Percentiles rank a stretch among this genome's conserved stretches.
These are phyloP conservation scores for Ochetophila trinervis DNA, from an alignment of 306 rosid genomes.

Conservation along the genomic window DNA sequence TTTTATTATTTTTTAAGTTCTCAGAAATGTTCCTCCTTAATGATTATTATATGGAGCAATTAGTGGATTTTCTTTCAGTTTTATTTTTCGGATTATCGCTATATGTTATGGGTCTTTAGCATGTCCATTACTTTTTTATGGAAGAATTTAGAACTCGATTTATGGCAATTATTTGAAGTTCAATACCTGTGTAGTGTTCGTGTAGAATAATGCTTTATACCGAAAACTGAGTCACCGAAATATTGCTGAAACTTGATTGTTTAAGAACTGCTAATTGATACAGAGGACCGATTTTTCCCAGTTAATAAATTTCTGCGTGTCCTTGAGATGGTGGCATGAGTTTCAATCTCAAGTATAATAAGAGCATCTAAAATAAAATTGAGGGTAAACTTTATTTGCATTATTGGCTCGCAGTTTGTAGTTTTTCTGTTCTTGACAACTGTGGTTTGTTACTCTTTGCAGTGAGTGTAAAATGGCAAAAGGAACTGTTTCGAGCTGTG, in stretches of 20 bases:
- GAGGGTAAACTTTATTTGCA: background rate
- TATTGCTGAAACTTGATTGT: background rate
- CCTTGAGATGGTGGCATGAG: background rate
- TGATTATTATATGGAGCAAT: constrained; percentile 1
- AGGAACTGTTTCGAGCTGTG: constrained; percentile 69
- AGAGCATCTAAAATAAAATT: too few species aligned
- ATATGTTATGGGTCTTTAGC: background rate
- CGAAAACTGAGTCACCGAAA: too few species aligned
- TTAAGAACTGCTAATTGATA: too few species aligned
- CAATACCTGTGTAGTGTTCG: constrained; percentile 17
- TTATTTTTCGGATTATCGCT: background rate
- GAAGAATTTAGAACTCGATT: constrained; percentile 11
- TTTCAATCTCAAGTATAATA: background rate
- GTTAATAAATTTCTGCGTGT: background rate
- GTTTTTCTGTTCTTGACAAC: constrained; percentile 8
- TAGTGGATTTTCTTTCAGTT: background rate
- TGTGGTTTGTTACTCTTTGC: constrained; percentile 16
- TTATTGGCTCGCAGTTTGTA: background rate
- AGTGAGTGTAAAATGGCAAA: constrained; percentile 97
- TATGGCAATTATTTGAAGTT: constrained; percentile 16
- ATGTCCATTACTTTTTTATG: background rate
- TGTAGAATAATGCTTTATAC: too few species aligned
- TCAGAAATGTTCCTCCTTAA: background rate
- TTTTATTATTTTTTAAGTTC: background rate
- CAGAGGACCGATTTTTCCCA: too few species aligned